phyloP scores from a whole-genome alignment of 352 stramenopile genomes.

The Phytophthora pluvialis region DNA sequence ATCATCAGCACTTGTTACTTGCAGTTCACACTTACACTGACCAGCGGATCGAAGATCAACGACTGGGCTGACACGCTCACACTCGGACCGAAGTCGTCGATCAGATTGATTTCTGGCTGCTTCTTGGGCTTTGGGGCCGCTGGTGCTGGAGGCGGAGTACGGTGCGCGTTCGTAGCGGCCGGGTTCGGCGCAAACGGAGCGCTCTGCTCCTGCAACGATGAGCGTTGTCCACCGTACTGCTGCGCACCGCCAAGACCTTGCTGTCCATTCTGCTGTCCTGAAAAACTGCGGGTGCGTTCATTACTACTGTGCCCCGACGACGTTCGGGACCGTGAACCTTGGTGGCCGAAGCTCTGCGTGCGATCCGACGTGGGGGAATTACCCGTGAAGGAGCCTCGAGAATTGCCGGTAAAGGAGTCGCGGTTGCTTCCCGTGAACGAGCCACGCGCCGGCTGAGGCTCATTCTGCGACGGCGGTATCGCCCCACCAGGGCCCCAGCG shows the following conservation, averaged over 20 bases:
- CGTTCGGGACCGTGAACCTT: constrained; percentile 20
- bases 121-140: constrained; percentile 42
- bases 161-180: constrained; percentile 13
- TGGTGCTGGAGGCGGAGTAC: constrained; percentile 26
- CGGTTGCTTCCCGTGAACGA: constrained; percentile 35
- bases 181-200: constrained; percentile 14
- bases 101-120: constrained; percentile 78
- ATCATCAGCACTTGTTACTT: constrained; percentile 7
- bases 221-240: constrained; percentile 33
- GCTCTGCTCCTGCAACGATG: constrained; percentile 36
- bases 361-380: constrained; percentile 27
- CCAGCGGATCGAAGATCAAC: constrained; percentile 79
- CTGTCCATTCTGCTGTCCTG: constrained; percentile 32
- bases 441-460: constrained; percentile 29
- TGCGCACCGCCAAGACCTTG: constrained; percentile 22
- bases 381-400: constrained; percentile 26
- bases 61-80: constrained; percentile 69
- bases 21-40: constrained; percentile 46
- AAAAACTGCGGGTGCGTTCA: constrained; percentile 37
- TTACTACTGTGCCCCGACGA: constrained; percentile 30
- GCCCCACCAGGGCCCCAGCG: constrained; percentile 69
- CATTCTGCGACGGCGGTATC: constrained; percentile 37
- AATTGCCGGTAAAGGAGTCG: constrained; percentile 31
- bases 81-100: constrained; percentile 72
- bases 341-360: constrained; percentile 34